phyloP scores from a whole-genome alignment of 257 asterid species.

The Ophiorrhiza pumila region DNA sequence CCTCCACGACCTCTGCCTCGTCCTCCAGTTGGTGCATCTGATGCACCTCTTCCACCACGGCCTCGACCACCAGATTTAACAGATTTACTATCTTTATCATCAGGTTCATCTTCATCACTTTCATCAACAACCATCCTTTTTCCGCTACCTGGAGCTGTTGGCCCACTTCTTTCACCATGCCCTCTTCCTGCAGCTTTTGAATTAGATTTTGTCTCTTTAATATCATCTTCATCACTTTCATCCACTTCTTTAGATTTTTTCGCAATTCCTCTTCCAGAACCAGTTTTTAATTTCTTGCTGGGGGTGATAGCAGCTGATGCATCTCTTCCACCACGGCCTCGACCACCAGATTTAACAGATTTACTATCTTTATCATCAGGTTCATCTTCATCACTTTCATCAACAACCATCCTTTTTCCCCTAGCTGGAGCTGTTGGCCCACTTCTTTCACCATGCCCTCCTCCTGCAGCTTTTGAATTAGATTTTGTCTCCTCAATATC shows the following conservation, averaged over 20 bases:
- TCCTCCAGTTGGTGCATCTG: slow-evolving; percentile 56
- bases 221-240: slow-evolving; percentile 59
- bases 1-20: slow-evolving; percentile 98
- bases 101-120: slow-evolving; percentile 55
- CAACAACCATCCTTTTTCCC: slow-evolving; percentile 41
- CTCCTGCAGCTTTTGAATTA: slow-evolving; percentile 53
- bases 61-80: slow-evolving; percentile 81
- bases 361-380: slow-evolving; percentile 47
- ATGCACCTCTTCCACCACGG: slow-evolving; percentile 78
- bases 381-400: slow-evolving; percentile 60
- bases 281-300: slow-evolving; percentile 64
- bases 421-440: slow-evolving; percentile 33
- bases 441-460: slow-evolving; percentile 77
- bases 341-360: slow-evolving; percentile 69
- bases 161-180: slow-evolving; percentile 62
- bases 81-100: slow-evolving; percentile 50
- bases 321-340: slow-evolving; percentile 91
- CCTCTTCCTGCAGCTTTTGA: slow-evolving; percentile 70
- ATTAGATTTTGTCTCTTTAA: slow-evolving; percentile 37
- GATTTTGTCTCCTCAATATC: slow-evolving; percentile 40
- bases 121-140: slow-evolving; percentile 48
- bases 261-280: slow-evolving; percentile 61
- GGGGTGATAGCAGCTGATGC: slow-evolving; percentile 53
- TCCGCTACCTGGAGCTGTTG: slow-evolving; percentile 33
- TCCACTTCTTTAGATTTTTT: slow-evolving; percentile 36